Evolutionary conservation across 2,329 filamentous ascomycete species (phyloP).

Genomic region (Trichoderma oligosporum): DNA sequence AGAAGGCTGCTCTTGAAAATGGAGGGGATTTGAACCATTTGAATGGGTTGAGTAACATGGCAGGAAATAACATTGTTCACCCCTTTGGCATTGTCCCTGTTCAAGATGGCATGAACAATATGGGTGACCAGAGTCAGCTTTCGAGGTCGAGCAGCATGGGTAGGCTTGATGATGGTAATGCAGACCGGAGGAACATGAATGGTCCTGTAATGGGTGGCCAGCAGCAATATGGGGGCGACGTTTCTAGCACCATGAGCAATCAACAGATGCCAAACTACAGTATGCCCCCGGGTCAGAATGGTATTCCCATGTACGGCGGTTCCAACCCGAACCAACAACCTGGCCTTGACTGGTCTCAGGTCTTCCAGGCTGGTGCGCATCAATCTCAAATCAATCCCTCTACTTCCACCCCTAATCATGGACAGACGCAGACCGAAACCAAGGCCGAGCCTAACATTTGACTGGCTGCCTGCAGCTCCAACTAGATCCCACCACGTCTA

Average conservation of each 20-base stretch:
- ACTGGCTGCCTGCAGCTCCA: slow-evolving; percentile 35
- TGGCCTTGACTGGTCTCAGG: slow-evolving; percentile 70
- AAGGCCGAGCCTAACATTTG: slow-evolving; percentile 62
- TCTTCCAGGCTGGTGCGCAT: slow-evolving; percentile 72
- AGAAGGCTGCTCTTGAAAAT: slow-evolving; percentile 53
- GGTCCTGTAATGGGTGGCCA: slow-evolving; percentile 49
- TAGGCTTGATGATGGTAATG: slow-evolving; percentile 52
- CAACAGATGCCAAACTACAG: slow-evolving; percentile 62
- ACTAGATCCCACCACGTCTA: slow-evolving; percentile 32
- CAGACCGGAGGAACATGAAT: slow-evolving; percentile 55
- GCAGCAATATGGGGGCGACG: slow-evolving; percentile 56
- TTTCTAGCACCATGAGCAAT: slow-evolving; percentile 60
- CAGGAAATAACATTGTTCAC: slow-evolving; percentile 54
- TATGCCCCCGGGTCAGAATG: slow-evolving; percentile 60
- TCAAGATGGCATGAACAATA: slow-evolving; percentile 56
- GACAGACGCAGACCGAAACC: slow-evolving; percentile 65
- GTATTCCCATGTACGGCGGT: slow-evolving; percentile 60
- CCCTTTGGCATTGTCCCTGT: slow-evolving; percentile 56
- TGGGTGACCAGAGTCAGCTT: slow-evolving; percentile 59
- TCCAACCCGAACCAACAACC: slow-evolving; percentile 59
- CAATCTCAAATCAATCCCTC: slow-evolving; percentile 57
- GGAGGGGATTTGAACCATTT: slow-evolving; percentile 58
- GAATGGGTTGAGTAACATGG: slow-evolving; percentile 57
- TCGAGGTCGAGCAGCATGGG: slow-evolving; percentile 60
- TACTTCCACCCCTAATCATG: slow-evolving; percentile 55